Base-by-base conservation (phyloP, 345 rosid genomes). In the Hibiscus mutabilis region DNA sequence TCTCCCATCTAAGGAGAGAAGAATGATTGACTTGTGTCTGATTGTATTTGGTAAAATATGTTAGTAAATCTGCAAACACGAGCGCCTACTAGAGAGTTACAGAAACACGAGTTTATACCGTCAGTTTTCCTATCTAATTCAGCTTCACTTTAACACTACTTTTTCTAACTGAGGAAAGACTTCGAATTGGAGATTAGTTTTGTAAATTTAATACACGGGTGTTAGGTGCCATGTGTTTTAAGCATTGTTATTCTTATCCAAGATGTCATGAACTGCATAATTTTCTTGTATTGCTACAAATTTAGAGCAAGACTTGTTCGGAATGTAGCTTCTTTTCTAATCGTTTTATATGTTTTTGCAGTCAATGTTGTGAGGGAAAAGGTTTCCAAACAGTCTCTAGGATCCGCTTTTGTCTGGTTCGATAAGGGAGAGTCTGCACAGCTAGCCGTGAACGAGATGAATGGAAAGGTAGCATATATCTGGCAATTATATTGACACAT, bases 321-420 rank as follows among this genome's bases (percentile, higher is more conserved):
- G 25, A 62, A 35, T 18, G n/a, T 62, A 10, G 19, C 69, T 65
- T 19, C 19, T 16, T 65, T 72, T 76, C 22, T 27, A 55, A 65
- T 52, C 44, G 6, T 16, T 24, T 71, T 6, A 27, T 37, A 3
- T 76, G 4, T 24, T 59, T 8, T 59, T 70, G 76, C 84, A 85
- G 91, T 84, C 27, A 73, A 84, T 68, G 76, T 89, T 60, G 79
- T 81, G 37, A 11, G 58, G 64, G 84, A 84, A 16, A 80, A 78
- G 65, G 73, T 58, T 62, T 75, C 82, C n/a, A 69, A 65, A 73
- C 79, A 76, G 70, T 80, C 84, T 73, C 59, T 79, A 62, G 94
- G 89, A 58, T 85, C 74, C 70, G 94, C 83, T 11, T 87, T 79
- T 76, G 84, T 87, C 22, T 87, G 91, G 91, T 84, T 76, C 60